Evolutionary conservation across 306 rosid genomes (phyloP).

Genomic region (Glycine tomentella): DNA sequence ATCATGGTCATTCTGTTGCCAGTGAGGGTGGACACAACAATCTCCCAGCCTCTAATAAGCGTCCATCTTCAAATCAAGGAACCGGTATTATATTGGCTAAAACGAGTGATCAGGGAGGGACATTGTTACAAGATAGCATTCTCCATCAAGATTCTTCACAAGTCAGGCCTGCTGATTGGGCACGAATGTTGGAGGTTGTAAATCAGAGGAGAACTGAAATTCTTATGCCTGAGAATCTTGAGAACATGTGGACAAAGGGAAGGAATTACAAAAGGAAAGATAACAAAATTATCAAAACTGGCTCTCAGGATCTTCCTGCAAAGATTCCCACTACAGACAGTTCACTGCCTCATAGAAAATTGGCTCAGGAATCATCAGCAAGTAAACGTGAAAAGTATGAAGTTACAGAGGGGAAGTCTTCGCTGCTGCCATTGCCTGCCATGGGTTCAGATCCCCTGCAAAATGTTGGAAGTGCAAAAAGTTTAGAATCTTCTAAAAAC

Average conservation of each 20-base stretch:
- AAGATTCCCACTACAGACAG: constrained; percentile 52
- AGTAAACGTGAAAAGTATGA: constrained; percentile 54
- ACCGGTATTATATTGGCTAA: constrained; percentile 54
- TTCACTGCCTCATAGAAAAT: constrained; percentile 46
- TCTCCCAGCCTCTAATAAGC: constrained; percentile 50
- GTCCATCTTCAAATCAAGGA: constrained; percentile 56
- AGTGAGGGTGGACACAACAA: constrained; percentile 44
- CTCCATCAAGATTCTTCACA: constrained; percentile 60
- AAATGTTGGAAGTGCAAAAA: constrained; percentile 53
- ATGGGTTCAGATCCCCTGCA: constrained; percentile 53
- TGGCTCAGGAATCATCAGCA: constrained; percentile 54
- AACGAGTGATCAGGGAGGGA: constrained; percentile 53
- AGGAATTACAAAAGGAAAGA: constrained; percentile 87
- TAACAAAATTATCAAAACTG: constrained; percentile 58
- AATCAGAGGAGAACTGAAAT: constrained; percentile 94
- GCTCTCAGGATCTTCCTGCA: constrained; percentile 57
- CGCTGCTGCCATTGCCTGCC: constrained; percentile 37
- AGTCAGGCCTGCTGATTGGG: constrained; percentile 79
- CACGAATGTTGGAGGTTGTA: constrained; percentile 75
- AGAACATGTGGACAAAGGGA: constrained; percentile 99
- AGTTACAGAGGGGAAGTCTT: constrained; percentile 54
- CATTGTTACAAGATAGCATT: constrained; percentile 42
- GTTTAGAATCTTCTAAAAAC: constrained; percentile 51
- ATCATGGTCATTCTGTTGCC: constrained; percentile 58
- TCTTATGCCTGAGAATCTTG: constrained; percentile 98